Conservation (phyloP, 2,329 filamentous ascomycete species). For the Aschersonia sp. region DNA sequence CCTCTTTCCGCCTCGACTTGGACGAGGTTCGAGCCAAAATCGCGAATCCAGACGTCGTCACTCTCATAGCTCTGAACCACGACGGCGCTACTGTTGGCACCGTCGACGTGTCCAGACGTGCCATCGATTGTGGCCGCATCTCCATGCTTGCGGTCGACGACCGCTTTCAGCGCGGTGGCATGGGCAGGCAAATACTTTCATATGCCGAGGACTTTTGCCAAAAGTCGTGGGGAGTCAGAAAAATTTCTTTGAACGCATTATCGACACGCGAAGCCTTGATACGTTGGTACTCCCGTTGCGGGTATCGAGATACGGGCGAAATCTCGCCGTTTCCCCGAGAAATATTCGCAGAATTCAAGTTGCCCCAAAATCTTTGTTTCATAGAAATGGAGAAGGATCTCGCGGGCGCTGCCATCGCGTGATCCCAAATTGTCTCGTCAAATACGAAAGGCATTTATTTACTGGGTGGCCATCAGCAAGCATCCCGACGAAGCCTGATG, state of each 20-base stretch:
- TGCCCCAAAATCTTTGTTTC: conserved; percentile 19
- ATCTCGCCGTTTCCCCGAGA: conserved; percentile 16
- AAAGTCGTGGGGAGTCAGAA: conserved; percentile 11
- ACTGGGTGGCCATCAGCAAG: no score
- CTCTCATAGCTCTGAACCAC: background rate
- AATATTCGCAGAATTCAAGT: conserved; percentile 1
- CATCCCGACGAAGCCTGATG: no score
- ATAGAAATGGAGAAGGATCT: conserved; percentile 19
- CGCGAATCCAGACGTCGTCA: conserved; percentile 4
- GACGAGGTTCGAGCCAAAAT: conserved; percentile 5
- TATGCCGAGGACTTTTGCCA: conserved; percentile 17
- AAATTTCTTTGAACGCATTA: conserved; percentile 18
- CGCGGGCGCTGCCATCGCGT: background rate
- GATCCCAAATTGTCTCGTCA: no score
- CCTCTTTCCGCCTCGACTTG: background rate
- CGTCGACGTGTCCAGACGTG: conserved; percentile 13
- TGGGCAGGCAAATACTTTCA: conserved; percentile 17
- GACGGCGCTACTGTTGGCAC: conserved; percentile 3
- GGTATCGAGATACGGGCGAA: conserved; percentile 19
- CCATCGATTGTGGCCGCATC: conserved; percentile 13
- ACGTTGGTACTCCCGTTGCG: conserved; percentile 19
- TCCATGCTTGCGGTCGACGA: conserved; percentile 20
- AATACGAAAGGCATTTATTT: no score
- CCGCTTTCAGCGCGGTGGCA: conserved; percentile 13
- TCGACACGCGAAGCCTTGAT: conserved; percentile 17